A percentile compares a stretch with the other conserved stretches of the same genome.
These are phyloP conservation scores for Russula sp. DNA, from an alignment of 768 basidiomycete genomes.

Conservation along the genomic window DNA sequence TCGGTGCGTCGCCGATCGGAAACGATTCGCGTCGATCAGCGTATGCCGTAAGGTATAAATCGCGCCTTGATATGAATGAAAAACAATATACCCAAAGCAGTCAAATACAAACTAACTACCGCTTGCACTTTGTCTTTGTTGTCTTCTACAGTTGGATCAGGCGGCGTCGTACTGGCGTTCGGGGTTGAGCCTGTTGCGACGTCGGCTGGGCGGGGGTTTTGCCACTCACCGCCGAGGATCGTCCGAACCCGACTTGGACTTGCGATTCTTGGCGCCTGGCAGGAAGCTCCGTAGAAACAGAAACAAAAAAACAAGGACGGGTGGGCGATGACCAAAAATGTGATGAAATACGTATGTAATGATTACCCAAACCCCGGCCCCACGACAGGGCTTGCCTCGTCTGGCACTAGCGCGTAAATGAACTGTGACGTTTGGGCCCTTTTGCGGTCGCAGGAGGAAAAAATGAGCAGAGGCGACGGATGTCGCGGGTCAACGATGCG, in stretches of 20 bases:
- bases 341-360: background rate
- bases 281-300: background rate
- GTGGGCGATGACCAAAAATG: background rate
- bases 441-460: background rate
- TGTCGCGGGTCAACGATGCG: background rate
- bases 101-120: background rate
- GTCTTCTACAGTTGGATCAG: background rate
- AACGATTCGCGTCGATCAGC: conserved; percentile 16
- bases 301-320: background rate
- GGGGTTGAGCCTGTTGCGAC: background rate
- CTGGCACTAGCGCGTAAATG: no score
- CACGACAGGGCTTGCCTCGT: background rate
- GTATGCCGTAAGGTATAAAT: background rate
- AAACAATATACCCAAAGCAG: background rate
- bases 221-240: background rate
- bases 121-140: background rate
- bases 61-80: background rate
- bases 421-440: no score
- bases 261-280: background rate
- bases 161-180: background rate
- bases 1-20: conserved; percentile 11
- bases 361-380: background rate
- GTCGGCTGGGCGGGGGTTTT: background rate
- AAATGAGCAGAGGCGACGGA: background rate
- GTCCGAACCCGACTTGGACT: background rate